These are phyloP conservation scores for Echinochloa phyllopogon DNA, from an alignment of 176 grass and related monocot genomes.

Conservation along the genomic window DNA sequence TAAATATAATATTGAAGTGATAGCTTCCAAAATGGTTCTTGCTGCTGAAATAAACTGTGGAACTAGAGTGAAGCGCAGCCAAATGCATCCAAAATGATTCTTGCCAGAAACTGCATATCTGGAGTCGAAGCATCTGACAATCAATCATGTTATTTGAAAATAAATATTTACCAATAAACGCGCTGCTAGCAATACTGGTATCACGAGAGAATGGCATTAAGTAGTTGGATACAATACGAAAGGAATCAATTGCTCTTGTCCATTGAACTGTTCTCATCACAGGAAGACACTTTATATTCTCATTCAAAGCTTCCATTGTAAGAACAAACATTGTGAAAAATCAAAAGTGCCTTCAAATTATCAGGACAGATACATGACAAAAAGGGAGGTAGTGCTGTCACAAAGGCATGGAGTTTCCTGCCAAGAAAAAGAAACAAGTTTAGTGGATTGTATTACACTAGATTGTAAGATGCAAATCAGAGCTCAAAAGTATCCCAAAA, in stretches of 20 bases:
- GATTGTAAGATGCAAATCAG: not conserved
- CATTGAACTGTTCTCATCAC: not conserved
- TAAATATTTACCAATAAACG: not conserved
- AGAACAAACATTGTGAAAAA: not conserved
- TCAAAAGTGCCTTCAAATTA: not conserved
- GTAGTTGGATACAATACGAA: not conserved
- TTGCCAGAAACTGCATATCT: not conserved
- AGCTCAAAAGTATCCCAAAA: not conserved
- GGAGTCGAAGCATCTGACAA: not conserved
- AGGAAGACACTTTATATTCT: not conserved
- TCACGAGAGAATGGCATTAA: not conserved
- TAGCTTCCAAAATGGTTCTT: not conserved
- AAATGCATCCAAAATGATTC: not conserved
- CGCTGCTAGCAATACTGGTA: not conserved
- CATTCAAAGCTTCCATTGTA: not conserved
- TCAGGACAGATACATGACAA: not conserved
- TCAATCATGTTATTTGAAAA: not conserved
- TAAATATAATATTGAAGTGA: not conserved
- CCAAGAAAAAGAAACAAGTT: not conserved
- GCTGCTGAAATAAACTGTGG: not conserved
- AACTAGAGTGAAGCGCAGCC: not conserved
- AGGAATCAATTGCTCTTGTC: not conserved
- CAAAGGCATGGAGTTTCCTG: slow-evolving; percentile 4
- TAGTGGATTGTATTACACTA: not conserved
- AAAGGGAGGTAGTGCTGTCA: not conserved